Base-by-base conservation (phyloP, 129 eudicot species). In the Lactuca sativa region DNA sequence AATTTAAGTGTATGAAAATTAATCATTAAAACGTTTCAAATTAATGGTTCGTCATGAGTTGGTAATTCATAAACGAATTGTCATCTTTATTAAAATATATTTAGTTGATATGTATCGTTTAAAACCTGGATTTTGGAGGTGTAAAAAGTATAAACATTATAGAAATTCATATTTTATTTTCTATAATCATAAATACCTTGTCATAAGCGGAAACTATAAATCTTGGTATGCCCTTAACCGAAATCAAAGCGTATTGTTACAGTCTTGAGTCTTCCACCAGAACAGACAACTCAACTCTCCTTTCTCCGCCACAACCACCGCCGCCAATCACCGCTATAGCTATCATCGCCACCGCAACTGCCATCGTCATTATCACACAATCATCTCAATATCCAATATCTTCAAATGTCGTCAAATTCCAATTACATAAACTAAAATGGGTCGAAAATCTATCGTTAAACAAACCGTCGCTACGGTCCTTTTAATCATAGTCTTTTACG, bases 401-500 rank as follows among this genome's bases (percentile, higher is more conserved):
- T 9, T 3, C 12, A 43, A 8, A 43, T 43, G 49, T 2, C 14
- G 14, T 43, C 49, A 43, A 43, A 43, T 43, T 43, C 13, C 49
- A 43, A 43, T 43, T 12, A 43, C 13, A 8, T 43, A 43, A 30
- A 14, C 53, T 62, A 77, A 49, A 67, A 82, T 82, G 86, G 71
- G 56, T 37, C 57, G 81, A 68, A 76, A 48, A 73, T 74, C 85
- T 3, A 30, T 82, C 67, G 15, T 82, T 6, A 85, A 83, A 67
- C 96, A 83, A 66, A 84, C 91, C 80, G 76, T 88, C 1, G 55
- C 66, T 34, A 52, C 87, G 4, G 21, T 78, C 56, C 70, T 82
- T 44, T 7, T 64, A n/a, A 67, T 88, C 73, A 40, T 88, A 34
- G 64, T 87, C 62, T 64, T 86, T 33, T 81, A 73, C 67, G 73